Base-by-base conservation (phyloP, 2,329 filamentous ascomycete species). In the Microdochium paspali region DNA sequence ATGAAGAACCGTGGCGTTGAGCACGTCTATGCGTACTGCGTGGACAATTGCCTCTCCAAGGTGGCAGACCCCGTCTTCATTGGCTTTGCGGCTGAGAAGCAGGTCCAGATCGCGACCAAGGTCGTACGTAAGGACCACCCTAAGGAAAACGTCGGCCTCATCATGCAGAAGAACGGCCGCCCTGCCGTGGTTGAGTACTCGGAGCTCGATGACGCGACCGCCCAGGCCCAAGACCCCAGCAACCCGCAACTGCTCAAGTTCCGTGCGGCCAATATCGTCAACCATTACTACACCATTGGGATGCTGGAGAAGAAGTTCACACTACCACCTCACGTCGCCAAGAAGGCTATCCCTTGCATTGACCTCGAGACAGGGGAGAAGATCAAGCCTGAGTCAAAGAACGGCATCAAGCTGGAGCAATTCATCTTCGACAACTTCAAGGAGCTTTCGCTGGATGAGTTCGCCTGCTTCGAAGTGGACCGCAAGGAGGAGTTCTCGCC, bases 381-480 rank as follows among this genome's bases (percentile, higher is more conserved):
- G 1, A 74, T 95, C 67, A 95, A 95, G 77, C 90, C 91, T 3
- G 83, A 90, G 66, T 93, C 90, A 72, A 89, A 93, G 54, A 98
- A 98, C 63, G 93, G 93, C 56, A 90, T 98, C 78, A 98, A 98
- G 77, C 80, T 98, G 32, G 93, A 98, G 77, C 93, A 97, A 69
- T 98, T 97, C 60, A 90, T 98, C 51, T 98, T 98, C 63, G 93
- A 98, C 64, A 93, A 95, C 62, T 98, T 98, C 77, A 90, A 91
- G 51, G 79, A 91, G 74, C 74, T 95, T 46, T 72, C 84, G 18
- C 80, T 98, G 53, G 77, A 84, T 55, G 90, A 94, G 70, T 98
- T 98, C 62, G 93, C 90, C 23, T 95, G 84, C 68, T 85, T 97
- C 71, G 93, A 98, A 70, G 93, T 98, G 46, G 88, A 84, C 67